Percentiles rank a stretch among this genome's conserved stretches.
Conservation (phyloP, 2,329 filamentous ascomycete species). For the Phaeosphaeriaceae sp. region DNA sequence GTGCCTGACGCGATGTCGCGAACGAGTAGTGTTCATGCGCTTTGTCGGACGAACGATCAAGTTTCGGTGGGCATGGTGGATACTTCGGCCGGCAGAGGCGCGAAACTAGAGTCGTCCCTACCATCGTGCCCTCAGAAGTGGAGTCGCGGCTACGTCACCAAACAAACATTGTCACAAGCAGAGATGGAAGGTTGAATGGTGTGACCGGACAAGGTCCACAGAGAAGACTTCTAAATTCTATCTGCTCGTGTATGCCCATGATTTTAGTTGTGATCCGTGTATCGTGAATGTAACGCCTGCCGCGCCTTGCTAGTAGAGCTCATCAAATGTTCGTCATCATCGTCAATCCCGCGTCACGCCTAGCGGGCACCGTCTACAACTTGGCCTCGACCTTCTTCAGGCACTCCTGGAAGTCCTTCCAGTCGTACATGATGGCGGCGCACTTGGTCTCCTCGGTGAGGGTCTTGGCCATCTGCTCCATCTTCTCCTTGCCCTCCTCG, state of each 20-base stretch:
- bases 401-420: constrained; percentile 59
- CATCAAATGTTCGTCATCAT: constrained; percentile 15
- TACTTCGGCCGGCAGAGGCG: background rate
- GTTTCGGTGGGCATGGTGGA: background rate
- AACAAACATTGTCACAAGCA: constrained; percentile 2
- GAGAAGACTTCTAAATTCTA: constrained; percentile 26
- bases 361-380: constrained; percentile 32
- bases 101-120: background rate
- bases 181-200: background rate
- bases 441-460: constrained; percentile 58
- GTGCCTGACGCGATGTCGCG: background rate
- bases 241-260: constrained; percentile 20
- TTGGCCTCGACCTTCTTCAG: constrained; percentile 58
- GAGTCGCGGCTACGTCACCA: constrained; percentile 3
- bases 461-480: constrained; percentile 59
- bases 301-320: constrained; percentile 15
- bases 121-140: background rate
- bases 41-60: background rate
- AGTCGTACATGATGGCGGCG: constrained; percentile 60
- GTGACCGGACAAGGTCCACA: constrained; percentile 12
- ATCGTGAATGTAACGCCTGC: constrained; percentile 23
- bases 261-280: constrained; percentile 27
- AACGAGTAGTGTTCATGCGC: background rate
- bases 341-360: background rate
- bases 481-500: constrained; percentile 53